phyloP scores from a whole-genome alignment of 495 filamentous ascomycete genomes.

The Thozetella sp. region DNA sequence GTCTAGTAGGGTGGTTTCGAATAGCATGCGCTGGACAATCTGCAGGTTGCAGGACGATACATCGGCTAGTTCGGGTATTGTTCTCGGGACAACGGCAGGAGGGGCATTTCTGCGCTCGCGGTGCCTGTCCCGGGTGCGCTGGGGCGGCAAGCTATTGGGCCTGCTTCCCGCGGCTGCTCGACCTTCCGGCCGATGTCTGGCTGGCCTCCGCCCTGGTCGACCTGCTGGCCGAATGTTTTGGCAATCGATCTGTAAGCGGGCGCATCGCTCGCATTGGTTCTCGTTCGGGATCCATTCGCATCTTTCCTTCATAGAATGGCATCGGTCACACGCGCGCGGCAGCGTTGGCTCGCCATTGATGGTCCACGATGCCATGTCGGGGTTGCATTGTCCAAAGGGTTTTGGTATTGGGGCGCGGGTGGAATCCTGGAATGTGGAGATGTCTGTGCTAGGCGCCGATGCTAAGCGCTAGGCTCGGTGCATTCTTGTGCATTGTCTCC shows the following conservation, averaged over 20 bases:
- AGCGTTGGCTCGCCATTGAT: not conserved
- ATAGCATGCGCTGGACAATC: conserved; percentile 7
- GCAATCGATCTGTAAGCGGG: conserved; percentile 17
- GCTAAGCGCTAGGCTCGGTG: too few relatives aligned
- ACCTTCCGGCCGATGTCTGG: too few relatives aligned
- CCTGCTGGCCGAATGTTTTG: not conserved
- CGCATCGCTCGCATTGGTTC: conserved; percentile 16
- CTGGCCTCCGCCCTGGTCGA: not conserved
- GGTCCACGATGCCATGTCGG: not conserved
- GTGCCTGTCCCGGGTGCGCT: not conserved
- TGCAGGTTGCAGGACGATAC: not conserved
- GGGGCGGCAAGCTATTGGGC: too few relatives aligned
- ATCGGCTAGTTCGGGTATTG: not conserved
- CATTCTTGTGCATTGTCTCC: too few relatives aligned
- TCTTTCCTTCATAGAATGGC: conserved; percentile 23
- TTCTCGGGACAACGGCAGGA: not conserved
- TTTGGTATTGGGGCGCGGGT: too few relatives aligned
- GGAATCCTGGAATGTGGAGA: too few relatives aligned
- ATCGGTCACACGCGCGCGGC: conserved; percentile 19
- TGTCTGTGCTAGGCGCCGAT: too few relatives aligned
- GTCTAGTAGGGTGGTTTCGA: conserved; percentile 10
- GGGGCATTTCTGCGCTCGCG: too few relatives aligned
- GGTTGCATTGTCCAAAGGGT: not conserved
- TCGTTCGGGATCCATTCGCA: conserved; percentile 10
- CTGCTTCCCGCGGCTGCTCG: too few relatives aligned